phyloP scores from a whole-genome alignment of 768 basidiomycete species.

The Cystofilobasidium bisporidii region DNA sequence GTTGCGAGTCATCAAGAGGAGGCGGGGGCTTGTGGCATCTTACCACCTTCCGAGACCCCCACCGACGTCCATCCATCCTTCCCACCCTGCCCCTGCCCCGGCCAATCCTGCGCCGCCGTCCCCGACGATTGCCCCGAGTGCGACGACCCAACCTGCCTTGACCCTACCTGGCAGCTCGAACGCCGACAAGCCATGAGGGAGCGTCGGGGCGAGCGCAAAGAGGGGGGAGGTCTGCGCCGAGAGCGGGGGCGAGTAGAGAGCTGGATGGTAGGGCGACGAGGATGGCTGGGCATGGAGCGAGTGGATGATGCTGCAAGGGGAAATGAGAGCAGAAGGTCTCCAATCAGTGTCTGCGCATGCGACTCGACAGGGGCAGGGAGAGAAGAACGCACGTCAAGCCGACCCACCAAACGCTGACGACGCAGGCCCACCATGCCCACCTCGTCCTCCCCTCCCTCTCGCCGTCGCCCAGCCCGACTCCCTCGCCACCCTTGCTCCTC shows the following conservation, averaged over 20 bases:
- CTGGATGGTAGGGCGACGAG: conserved; percentile 5
- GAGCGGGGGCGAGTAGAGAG: conserved; percentile 7
- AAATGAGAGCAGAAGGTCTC: too few species aligned
- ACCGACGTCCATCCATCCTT: too few species aligned
- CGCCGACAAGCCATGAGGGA: conserved; percentile 4
- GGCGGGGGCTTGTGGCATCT: too few species aligned
- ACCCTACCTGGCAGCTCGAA: conserved; percentile 8
- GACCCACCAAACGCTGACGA: conserved; percentile 2
- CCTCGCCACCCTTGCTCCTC: too few species aligned
- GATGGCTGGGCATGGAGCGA: not conserved
- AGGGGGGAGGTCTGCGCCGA: not conserved
- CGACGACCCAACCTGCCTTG: not conserved
- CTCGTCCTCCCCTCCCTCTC: not conserved
- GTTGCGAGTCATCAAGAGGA: too few species aligned
- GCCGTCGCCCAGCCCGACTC: not conserved
- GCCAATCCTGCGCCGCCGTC: not conserved
- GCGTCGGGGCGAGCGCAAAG: not conserved
- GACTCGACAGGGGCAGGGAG: not conserved
- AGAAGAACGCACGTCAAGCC: not conserved
- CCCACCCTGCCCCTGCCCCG: not conserved
- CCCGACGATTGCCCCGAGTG: not conserved
- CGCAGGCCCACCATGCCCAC: not conserved
- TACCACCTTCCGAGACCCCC: too few species aligned
- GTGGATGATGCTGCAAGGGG: not conserved
- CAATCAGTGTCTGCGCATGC: not conserved